phyloP scores from a whole-genome alignment of 139 green algal species.

The Parachlorella kessleri region DNA sequence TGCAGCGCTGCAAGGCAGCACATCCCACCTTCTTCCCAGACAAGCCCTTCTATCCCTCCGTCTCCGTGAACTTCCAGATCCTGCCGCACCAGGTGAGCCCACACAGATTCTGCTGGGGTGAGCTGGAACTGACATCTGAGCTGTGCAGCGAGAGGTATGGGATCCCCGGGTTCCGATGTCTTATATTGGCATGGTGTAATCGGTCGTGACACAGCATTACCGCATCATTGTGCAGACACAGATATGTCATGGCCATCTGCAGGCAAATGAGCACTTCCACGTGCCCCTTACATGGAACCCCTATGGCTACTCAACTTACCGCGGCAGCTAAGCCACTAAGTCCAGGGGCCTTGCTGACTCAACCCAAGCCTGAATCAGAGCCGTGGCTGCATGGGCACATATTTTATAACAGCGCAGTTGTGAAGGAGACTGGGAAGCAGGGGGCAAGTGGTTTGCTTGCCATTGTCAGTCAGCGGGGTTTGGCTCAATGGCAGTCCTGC shows the following conservation, averaged over 20 bases:
- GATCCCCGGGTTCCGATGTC: neutral
- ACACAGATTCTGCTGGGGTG: neutral
- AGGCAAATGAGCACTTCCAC: constrained; percentile 87
- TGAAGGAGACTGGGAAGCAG: no score
- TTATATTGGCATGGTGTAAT: neutral
- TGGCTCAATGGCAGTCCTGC: no score
- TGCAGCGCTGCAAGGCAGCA: constrained; percentile 45
- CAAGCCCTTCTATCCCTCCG: constrained; percentile 82
- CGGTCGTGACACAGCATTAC: no score
- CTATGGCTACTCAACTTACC: constrained; percentile 95
- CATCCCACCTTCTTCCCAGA: constrained; percentile 54
- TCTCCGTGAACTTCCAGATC: constrained; percentile 78
- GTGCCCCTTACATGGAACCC: constrained; percentile 93
- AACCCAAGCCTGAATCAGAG: no score
- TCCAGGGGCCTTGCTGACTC: no score
- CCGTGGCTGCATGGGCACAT: no score
- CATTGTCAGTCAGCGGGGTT: no score
- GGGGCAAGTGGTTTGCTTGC: no score
- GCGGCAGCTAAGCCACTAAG: constrained; percentile 87
- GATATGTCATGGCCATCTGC: neutral
- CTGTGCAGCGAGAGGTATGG: neutral
- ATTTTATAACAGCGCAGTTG: no score
- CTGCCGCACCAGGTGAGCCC: constrained; percentile 44
- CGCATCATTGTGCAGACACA: no score
- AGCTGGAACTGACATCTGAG: neutral